Conservation (phyloP, 768 basidiomycete species). For the Pisolithus orientalis region DNA sequence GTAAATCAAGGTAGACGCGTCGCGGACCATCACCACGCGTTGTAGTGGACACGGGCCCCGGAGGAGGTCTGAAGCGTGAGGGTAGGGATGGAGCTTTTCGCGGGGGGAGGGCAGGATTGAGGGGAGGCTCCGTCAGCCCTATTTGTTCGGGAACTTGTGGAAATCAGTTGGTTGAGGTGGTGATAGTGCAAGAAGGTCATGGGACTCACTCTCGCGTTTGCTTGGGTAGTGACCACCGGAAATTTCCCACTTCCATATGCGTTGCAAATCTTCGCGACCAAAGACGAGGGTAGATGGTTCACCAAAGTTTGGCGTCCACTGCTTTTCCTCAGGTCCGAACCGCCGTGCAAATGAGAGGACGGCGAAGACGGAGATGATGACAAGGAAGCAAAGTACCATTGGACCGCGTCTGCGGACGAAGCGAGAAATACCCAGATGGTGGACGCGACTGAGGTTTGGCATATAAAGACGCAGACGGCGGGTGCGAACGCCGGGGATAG, state of each 20-base stretch:
- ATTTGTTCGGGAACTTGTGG: slow-evolving; percentile 65
- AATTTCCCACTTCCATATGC: slow-evolving; percentile 96
- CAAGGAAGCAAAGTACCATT: slow-evolving; percentile 41
- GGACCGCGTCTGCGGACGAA: slow-evolving; percentile 56
- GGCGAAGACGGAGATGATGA: slow-evolving; percentile 44
- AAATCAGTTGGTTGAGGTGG: slow-evolving; percentile 1
- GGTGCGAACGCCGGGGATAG: slow-evolving; percentile 52
- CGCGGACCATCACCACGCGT: slow-evolving; percentile 73
- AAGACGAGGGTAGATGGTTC: slow-evolving; percentile 72
- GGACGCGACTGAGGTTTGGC: slow-evolving; percentile 55
- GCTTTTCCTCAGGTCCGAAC: slow-evolving; percentile 54
- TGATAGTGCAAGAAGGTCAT: neutral
- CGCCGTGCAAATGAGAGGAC: slow-evolving; percentile 56
- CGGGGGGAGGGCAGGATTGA: slow-evolving; percentile 73
- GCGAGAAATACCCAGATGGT: slow-evolving; percentile 48
- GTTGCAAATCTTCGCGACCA: slow-evolving; percentile 70
- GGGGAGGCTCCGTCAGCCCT: slow-evolving; percentile 45
- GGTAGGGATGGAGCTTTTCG: slow-evolving; percentile 40
- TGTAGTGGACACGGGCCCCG: slow-evolving; percentile 42
- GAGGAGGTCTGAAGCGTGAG: slow-evolving; percentile 40
- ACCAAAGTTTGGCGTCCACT: slow-evolving; percentile 54
- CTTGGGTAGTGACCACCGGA: slow-evolving; percentile 92
- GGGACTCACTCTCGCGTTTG: slow-evolving; percentile 58
- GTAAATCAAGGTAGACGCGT: slow-evolving; percentile 71
- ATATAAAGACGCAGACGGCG: slow-evolving; percentile 53